Evolutionary conservation across 306 rosid genomes (phyloP).

Genomic region (Vigna reflexopilosa): DNA sequence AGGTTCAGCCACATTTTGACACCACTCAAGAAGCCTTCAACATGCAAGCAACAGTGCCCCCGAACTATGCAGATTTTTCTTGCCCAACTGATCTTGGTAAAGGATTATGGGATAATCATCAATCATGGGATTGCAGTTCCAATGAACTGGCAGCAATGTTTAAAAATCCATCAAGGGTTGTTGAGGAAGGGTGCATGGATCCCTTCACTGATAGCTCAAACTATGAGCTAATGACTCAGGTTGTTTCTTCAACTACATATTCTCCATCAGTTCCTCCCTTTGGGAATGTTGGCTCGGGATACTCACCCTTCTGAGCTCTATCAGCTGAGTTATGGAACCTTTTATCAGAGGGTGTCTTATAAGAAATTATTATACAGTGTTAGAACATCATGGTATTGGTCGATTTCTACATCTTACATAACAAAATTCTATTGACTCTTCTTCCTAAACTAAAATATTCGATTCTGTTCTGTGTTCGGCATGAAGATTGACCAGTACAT

Average conservation of each 20-base stretch:
- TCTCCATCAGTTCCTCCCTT: constrained; percentile 63
- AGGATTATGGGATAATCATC: constrained; percentile 59
- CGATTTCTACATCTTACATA: neutral
- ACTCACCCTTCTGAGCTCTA: constrained; percentile 51
- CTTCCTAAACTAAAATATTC: neutral
- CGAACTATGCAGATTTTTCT: constrained; percentile 46
- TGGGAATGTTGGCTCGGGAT: constrained; percentile 76
- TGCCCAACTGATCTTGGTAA: constrained; percentile 42
- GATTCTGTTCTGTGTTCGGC: neutral
- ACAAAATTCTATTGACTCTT: neutral
- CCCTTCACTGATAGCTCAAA: constrained; percentile 54
- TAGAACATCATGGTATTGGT: neutral
- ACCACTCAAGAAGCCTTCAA: constrained; percentile 32
- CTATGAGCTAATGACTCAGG: constrained; percentile 46
- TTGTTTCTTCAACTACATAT: constrained; percentile 57
- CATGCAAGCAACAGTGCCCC: constrained; percentile 24
- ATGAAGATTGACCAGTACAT: neutral
- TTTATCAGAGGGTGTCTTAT: neutral
- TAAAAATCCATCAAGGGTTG: constrained; percentile 47
- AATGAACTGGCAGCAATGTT: constrained; percentile 71
- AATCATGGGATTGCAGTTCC: constrained; percentile 56
- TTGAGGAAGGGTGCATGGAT: constrained; percentile 62
- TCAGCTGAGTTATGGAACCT: neutral
- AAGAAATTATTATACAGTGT: neutral
- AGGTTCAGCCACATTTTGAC: constrained; percentile 45